Conservation (phyloP, 2,329 filamentous ascomycete genomes). For the Chalaropsis thielavioides region DNA sequence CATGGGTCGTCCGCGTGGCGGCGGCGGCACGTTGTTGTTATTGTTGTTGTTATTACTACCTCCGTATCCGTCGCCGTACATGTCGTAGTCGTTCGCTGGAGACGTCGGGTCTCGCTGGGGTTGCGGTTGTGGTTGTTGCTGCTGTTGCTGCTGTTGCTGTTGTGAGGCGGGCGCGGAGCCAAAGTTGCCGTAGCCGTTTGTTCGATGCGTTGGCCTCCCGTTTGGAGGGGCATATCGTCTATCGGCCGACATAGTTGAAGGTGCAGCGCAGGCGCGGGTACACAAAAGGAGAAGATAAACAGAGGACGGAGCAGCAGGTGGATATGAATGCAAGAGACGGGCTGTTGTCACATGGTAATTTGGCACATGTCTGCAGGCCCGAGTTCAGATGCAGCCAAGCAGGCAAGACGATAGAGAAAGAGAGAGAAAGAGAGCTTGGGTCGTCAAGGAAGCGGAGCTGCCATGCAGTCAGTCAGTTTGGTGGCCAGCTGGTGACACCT, state of each 20-base stretch:
- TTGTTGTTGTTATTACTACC: slow-evolving; percentile 23
- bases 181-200: slow-evolving; percentile 32
- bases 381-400: background rate
- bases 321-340: background rate
- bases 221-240: slow-evolving; percentile 12
- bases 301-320: background rate
- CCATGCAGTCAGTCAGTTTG: background rate
- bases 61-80: slow-evolving; percentile 33
- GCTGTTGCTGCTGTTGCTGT: background rate
- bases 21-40: slow-evolving; percentile 2
- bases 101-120: slow-evolving; percentile 4
- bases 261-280: background rate
- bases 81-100: slow-evolving; percentile 34
- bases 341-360: slow-evolving; percentile 10
- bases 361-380: background rate
- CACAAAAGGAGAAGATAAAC: background rate
- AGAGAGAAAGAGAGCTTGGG: slow-evolving; percentile 9
- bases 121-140: background rate
- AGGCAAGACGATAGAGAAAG: background rate
- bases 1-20: slow-evolving; percentile 14
- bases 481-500: background rate
- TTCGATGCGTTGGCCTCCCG: slow-evolving; percentile 18
- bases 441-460: background rate
- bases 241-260: slow-evolving; percentile 11
- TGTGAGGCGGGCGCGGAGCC: slow-evolving; percentile 20